These are phyloP conservation scores for Anisodus acutangulus DNA, from an alignment of 257 asterid species.

Conservation along the genomic window DNA sequence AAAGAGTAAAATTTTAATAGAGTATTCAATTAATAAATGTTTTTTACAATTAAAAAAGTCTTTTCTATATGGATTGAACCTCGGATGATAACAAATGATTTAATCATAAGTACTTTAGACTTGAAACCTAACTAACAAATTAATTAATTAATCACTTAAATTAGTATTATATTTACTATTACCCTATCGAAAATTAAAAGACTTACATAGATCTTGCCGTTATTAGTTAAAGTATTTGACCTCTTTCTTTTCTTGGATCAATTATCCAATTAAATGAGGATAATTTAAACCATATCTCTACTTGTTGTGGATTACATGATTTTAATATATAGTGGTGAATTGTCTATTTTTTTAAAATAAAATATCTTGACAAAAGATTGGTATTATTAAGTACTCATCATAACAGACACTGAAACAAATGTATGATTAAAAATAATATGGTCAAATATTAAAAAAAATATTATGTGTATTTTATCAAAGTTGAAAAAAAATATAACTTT, in stretches of 20 bases:
- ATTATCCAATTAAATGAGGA: background rate
- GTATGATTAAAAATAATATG: background rate
- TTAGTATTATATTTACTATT: constrained; percentile 2
- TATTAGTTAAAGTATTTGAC: background rate
- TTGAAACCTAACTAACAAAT: background rate
- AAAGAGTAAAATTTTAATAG: background rate
- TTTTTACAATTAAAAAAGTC: background rate
- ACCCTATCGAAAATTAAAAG: background rate
- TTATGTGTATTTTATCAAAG: constrained; percentile 2
- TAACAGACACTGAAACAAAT: constrained; percentile 9
- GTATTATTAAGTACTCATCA: background rate
- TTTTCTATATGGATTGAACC: constrained; percentile 26
- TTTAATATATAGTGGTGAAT: constrained; percentile 16
- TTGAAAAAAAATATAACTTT: background rate
- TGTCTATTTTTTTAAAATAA: background rate
- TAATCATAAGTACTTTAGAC: background rate
- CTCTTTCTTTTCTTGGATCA: background rate
- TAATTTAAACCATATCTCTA: background rate
- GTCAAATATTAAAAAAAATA: constrained; percentile 9
- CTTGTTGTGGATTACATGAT: background rate
- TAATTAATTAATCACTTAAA: background rate
- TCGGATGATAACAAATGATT: constrained; percentile 26
- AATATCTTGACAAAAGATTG: background rate
- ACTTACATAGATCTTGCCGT: background rate
- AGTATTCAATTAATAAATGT: background rate